A percentile compares a stretch with the other conserved stretches of the same genome.
These are phyloP conservation scores for Solanum tarapatanum DNA, from an alignment of 257 asterid genomes.

Conservation along the genomic window DNA sequence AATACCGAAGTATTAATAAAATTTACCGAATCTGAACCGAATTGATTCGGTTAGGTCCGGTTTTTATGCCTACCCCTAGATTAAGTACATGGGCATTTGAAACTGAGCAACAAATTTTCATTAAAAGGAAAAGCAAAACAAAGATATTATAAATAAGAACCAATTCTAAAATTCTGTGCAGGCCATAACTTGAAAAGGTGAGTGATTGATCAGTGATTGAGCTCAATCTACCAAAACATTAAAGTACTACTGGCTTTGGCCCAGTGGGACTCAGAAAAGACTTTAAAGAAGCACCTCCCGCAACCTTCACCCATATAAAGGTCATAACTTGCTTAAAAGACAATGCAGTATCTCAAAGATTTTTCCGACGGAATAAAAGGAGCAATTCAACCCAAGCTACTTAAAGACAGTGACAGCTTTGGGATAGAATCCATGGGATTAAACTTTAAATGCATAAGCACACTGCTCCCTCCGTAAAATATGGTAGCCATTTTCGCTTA, in stretches of 20 bases:
- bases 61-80: neutral
- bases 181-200: neutral
- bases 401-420: neutral
- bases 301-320: neutral
- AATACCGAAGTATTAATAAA: too few relatives aligned
- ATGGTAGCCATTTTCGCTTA: neutral
- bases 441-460: neutral
- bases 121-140: neutral
- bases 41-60: neutral
- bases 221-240: neutral
- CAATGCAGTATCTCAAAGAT: neutral
- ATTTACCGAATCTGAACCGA: neutral
- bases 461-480: neutral
- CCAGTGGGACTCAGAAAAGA: neutral
- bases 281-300: neutral
- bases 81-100: neutral
- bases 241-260: neutral
- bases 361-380: neutral
- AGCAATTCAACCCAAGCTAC: neutral
- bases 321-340: neutral
- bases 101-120: neutral
- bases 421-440: neutral
- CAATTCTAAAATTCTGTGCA: neutral
- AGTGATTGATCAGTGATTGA: neutral
- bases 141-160: neutral